Base-by-base conservation (phyloP, 768 basidiomycete genomes). In the Boletus rubroflammeus region DNA sequence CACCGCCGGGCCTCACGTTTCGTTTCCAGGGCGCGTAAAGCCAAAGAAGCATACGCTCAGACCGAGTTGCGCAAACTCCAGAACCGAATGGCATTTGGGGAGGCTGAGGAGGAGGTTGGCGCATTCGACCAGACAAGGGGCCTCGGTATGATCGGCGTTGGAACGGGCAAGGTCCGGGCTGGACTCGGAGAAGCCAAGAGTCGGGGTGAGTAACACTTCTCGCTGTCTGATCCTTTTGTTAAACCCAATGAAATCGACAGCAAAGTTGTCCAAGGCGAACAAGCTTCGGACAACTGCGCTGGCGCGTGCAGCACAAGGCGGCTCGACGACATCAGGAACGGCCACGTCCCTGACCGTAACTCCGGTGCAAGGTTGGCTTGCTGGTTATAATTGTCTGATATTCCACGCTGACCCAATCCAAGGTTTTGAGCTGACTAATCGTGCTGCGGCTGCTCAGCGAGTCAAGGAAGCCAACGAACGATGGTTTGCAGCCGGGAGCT, bases 91-190 rank as follows among this genome's bases (percentile, higher is more conserved):
- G 84, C 78, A 51, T 98, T 99, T 63, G 97, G 96, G 39, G 87
- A 96, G 71, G 88, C 87, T 1, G 97, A 98, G 66, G 88, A 95
- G 65, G 97, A 99, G 70, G 90, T 95, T 41, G 96, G 94, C 17
- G 91, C 94, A 31, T 95, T 93, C 62, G 97, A 97, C 74, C 86
- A 98, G 75, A 95, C 94, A n/a, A 91, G 93, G 76, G 97, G 97
- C 6, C 72, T 98, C 67, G 97, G 97, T 56, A 98, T 99, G 95
- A 91, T 98, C 57, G 93, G 94, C 36, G 79, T 79, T 50, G 78
- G 84, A 17, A 86, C 88, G 6, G 97, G 97, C 23, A 91, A 93
- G 70, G 89, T 99, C 48, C 79, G 97, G 50, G 93, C 93, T 13
- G 86, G 87, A 28, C 70, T 84, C 47, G 93, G 89, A 49, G 95